phyloP scores from a whole-genome alignment of 164 flowering plant genomes.

The Chimonanthus praecox region DNA sequence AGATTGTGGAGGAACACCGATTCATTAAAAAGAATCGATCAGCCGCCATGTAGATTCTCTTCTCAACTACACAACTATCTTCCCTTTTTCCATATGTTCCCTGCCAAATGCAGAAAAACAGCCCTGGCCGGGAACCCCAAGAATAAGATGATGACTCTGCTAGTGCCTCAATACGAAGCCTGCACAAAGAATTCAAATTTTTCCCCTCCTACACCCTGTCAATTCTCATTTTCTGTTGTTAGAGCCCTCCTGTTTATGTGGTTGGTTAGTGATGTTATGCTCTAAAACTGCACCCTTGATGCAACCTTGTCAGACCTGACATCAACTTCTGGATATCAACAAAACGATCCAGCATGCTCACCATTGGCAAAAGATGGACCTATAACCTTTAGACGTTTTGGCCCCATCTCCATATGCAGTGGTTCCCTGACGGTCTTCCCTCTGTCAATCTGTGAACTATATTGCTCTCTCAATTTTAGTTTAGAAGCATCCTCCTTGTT shows the following conservation, averaged over 20 bases:
- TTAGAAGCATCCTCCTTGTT: constrained; percentile 19
- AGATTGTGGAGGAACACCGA: constrained; percentile 26
- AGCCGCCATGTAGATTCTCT: constrained; percentile 24
- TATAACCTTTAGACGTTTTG: constrained; percentile 68
- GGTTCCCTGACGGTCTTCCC: constrained; percentile 31
- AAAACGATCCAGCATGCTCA: constrained; percentile 28
- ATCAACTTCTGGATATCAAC: constrained; percentile 12
- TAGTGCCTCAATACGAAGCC: constrained; percentile 11
- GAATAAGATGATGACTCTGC: constrained; percentile 9
- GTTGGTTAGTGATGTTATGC: not conserved
- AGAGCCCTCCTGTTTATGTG: not conserved
- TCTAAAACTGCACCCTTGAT: not conserved
- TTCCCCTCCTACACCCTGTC: not conserved
- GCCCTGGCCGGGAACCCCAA: constrained; percentile 5
- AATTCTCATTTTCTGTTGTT: not conserved
- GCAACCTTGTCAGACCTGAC: constrained; percentile 13
- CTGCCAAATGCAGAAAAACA: constrained; percentile 23
- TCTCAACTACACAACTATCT: constrained; percentile 21
- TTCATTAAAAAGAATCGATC: constrained; percentile 31
- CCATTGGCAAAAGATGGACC: constrained; percentile 45
- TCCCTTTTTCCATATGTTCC: constrained; percentile 24
- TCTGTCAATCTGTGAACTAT: constrained; percentile 20
- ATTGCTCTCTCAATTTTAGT: constrained; percentile 28
- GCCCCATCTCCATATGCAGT: constrained; percentile 39
- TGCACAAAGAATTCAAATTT: constrained; percentile 13